Percentiles rank a stretch among this genome's conserved stretches.
phyloP scores from a whole-genome alignment of 139 green algal species.

The Pedinophyceae sp. region DNA sequence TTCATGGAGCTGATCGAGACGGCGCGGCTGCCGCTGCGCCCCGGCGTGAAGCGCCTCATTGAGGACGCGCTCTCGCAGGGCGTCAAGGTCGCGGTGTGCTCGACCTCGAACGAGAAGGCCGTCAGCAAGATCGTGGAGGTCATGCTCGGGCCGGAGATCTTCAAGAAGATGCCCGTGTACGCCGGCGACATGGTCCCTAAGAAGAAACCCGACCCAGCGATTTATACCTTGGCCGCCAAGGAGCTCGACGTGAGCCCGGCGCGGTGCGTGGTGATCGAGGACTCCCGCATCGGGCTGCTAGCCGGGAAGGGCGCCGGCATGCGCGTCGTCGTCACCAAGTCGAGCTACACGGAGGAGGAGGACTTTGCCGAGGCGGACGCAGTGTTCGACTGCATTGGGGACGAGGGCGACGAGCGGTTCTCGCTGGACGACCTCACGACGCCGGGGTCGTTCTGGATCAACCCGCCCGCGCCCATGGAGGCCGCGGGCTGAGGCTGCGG shows the following conservation, averaged over 20 bases:
- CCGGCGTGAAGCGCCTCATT: constrained; percentile 72
- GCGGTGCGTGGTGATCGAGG: constrained; percentile 87
- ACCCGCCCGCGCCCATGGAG: constrained; percentile 24
- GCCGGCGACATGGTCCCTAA: constrained; percentile 78
- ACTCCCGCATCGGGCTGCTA: constrained; percentile 73
- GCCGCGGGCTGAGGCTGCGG: too few species aligned
- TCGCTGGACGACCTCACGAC: constrained; percentile 44
- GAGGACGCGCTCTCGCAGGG: constrained; percentile 58
- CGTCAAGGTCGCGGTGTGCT: constrained; percentile 91
- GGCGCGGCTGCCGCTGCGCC: constrained; percentile 71
- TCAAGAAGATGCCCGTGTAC: constrained; percentile 66
- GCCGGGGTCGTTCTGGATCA: constrained; percentile 26
- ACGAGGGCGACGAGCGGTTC: constrained; percentile 55
- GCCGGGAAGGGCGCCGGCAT: constrained; percentile 90
- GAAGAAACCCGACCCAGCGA: constrained; percentile 94
- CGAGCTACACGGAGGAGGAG: constrained; percentile 43
- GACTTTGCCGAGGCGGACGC: constrained; percentile 32
- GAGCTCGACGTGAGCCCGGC: constrained; percentile 51
- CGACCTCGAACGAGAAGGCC: constrained; percentile 91
- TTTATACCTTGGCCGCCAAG: constrained; percentile 81
- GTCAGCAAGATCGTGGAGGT: constrained; percentile 84
- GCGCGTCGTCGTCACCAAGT: constrained; percentile 63
- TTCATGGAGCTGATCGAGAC: constrained; percentile 88
- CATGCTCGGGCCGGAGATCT: constrained; percentile 41
- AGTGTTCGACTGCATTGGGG: constrained; percentile 70